Conservation (phyloP, 108 stramenopile species). For the Heterococcus sp. region DNA sequence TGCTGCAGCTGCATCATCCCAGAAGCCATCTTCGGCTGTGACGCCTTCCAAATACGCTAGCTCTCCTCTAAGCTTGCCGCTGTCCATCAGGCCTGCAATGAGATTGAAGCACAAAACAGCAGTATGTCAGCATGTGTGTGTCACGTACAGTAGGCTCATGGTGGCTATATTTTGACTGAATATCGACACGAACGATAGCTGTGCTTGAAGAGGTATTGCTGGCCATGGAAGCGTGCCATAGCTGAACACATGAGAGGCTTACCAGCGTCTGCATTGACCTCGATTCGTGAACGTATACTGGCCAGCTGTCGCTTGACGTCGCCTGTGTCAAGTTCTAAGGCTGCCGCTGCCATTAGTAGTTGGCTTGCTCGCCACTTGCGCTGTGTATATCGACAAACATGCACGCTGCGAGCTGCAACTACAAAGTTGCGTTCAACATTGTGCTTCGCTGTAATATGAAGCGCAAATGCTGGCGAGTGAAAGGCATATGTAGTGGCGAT, state of each 20-base stretch:
- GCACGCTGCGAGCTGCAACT: too few relatives aligned
- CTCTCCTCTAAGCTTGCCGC: slow-evolving; percentile 20
- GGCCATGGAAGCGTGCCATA: background rate
- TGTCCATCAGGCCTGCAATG: slow-evolving; percentile 16
- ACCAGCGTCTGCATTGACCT: background rate
- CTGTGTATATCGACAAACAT: background rate
- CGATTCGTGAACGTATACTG: background rate
- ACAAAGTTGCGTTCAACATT: background rate
- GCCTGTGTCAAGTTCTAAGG: background rate
- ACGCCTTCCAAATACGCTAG: slow-evolving; percentile 38
- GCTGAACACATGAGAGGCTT: background rate
- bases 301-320: background rate
- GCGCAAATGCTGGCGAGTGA: background rate
- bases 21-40: slow-evolving; percentile 30
- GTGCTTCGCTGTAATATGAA: background rate
- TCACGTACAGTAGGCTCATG: background rate
- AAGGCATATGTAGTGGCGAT: background rate
- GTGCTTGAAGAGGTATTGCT: background rate
- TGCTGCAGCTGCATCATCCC: slow-evolving; percentile 21
- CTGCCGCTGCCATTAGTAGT: background rate
- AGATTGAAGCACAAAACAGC: background rate
- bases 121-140: background rate
- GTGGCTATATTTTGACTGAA: too few relatives aligned
- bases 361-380: background rate
- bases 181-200: too few relatives aligned